Conservation (phyloP, 129 eudicot species). For the Lactuca saligna region DNA sequence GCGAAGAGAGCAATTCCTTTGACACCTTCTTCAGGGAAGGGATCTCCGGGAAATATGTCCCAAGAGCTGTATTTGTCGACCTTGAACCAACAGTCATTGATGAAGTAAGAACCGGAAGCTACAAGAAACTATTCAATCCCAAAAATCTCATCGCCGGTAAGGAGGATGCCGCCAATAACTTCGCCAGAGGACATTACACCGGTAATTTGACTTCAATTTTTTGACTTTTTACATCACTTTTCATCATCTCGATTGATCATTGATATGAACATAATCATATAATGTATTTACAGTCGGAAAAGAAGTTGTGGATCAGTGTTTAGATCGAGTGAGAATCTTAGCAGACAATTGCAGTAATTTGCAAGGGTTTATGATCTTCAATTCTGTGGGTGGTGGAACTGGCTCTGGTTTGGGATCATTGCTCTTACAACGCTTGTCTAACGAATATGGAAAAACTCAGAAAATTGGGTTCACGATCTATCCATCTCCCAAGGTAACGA, state of each 20-base stretch:
- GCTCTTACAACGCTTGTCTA: conserved; percentile 54
- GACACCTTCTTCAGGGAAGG: conserved; percentile 66
- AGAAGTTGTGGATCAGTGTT: conserved; percentile 55
- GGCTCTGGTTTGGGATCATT: conserved; percentile 60
- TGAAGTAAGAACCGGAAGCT: conserved; percentile 51
- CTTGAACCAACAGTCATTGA: conserved; percentile 65
- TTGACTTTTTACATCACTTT: conserved; percentile 1
- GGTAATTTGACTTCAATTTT: conserved; percentile 18
- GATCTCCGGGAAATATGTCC: conserved; percentile 53
- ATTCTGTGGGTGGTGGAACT: conserved; percentile 69
- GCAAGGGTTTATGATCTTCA: conserved; percentile 74
- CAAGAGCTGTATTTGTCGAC: conserved; percentile 58
- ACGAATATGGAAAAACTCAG: conserved; percentile 56
- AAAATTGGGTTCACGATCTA: conserved; percentile 63
- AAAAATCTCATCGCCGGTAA: conserved; percentile 61
- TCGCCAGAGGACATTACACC: conserved; percentile 72
- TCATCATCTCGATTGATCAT: no score
- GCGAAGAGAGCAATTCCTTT: conserved; percentile 40
- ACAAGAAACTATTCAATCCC: conserved; percentile 57
- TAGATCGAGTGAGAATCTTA: conserved; percentile 71
- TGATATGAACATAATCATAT: not conserved
- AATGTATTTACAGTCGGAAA: conserved; percentile 52
- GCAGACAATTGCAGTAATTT: conserved; percentile 74
- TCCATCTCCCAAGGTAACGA: conserved; percentile 70
- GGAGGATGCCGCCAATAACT: conserved; percentile 77